These are phyloP conservation scores for Acanthamoeba pearcei DNA, from an alignment of 208 protist genomes.

Conservation along the genomic window DNA sequence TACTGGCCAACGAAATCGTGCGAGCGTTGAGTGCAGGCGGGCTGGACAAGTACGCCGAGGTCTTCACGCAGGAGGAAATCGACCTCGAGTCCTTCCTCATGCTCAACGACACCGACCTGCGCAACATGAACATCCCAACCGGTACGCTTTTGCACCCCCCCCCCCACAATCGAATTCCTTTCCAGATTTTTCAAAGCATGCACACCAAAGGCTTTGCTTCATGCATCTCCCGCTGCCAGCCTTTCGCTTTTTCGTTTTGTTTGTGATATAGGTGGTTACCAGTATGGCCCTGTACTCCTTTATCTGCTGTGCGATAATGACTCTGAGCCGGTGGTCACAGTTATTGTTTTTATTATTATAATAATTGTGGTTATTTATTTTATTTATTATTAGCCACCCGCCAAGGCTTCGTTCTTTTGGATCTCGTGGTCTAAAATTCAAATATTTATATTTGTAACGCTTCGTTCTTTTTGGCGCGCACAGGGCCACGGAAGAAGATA, in stretches of 20 bases:
- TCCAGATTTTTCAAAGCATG: background rate
- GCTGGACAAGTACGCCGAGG: slow-evolving; percentile 35
- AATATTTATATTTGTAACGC: background rate
- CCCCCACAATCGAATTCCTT: background rate
- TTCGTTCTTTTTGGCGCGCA: background rate
- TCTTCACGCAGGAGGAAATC: slow-evolving; percentile 70
- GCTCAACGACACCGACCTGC: slow-evolving; percentile 62
- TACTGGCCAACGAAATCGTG: slow-evolving; percentile 36
- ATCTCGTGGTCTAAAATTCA: background rate
- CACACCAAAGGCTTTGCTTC: no score
- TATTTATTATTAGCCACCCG: background rate
- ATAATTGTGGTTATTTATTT: background rate
- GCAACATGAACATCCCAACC: slow-evolving; percentile 63
- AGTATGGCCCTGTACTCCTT: background rate
- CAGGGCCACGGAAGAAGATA: slow-evolving; percentile 50
- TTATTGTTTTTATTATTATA: background rate
- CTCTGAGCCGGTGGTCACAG: no score
- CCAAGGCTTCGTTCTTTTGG: background rate
- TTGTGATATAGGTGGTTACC: no score
- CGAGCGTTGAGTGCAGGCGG: slow-evolving; percentile 22
- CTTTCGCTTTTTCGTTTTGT: background rate
- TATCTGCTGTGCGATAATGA: background rate
- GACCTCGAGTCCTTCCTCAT: slow-evolving; percentile 65
- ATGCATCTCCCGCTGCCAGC: no score
- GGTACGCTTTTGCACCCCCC: background rate